Conservation (phyloP, 2,329 filamentous ascomycete genomes). For the Aplosporella prunicola region DNA sequence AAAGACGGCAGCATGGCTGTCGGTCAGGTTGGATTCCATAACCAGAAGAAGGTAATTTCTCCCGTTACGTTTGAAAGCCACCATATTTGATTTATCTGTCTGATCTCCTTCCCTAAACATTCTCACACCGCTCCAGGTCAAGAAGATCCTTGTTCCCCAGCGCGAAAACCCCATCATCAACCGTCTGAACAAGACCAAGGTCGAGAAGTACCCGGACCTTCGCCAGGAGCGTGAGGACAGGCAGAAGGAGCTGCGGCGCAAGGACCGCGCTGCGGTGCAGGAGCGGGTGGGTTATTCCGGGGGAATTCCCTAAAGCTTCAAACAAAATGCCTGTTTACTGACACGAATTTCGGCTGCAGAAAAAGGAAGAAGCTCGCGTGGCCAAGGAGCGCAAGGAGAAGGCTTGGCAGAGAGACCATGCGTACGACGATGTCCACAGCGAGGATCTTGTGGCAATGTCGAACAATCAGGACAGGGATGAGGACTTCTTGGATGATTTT, state of each 20-base stretch:
- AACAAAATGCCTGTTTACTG: neutral
- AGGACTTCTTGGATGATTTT: slow-evolving; percentile 82
- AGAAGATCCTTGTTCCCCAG: slow-evolving; percentile 66
- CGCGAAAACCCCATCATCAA: slow-evolving; percentile 90
- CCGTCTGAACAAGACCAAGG: slow-evolving; percentile 92
- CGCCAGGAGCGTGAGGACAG: slow-evolving; percentile 71
- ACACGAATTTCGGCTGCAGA: slow-evolving; percentile 37
- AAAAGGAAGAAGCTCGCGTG: slow-evolving; percentile 64
- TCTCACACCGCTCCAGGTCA: slow-evolving; percentile 46
- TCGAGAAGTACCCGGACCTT: slow-evolving; percentile 80
- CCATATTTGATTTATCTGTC: neutral
- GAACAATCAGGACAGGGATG: slow-evolving; percentile 77
- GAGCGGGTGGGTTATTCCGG: slow-evolving; percentile 46
- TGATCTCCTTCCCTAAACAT: neutral
- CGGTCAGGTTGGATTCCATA: slow-evolving; percentile 91
- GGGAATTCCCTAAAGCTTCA: too few relatives aligned
- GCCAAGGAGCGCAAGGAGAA: slow-evolving; percentile 76
- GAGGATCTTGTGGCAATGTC: slow-evolving; percentile 68
- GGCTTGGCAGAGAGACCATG: slow-evolving; percentile 95
- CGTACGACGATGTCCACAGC: slow-evolving; percentile 84
- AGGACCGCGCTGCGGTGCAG: slow-evolving; percentile 55
- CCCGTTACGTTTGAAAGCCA: neutral
- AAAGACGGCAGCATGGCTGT: slow-evolving; percentile 94
- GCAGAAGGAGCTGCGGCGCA: slow-evolving; percentile 59
- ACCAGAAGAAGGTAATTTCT: slow-evolving; percentile 54